phyloP scores from a whole-genome alignment of 1,284 basidiomycete species.

The Trichosporon asahii region DNA sequence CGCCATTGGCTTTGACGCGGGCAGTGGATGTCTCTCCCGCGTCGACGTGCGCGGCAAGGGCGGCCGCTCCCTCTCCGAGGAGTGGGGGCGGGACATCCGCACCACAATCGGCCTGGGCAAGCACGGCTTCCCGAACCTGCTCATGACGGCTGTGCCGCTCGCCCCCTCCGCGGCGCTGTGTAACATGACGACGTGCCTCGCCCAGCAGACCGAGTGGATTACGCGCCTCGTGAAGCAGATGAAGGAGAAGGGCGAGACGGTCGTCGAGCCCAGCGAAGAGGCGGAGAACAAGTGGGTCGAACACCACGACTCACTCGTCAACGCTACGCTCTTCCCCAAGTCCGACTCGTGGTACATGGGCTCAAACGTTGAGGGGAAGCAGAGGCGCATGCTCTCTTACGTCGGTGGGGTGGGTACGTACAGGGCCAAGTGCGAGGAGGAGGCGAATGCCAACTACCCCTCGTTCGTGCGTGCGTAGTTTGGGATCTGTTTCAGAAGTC shows the following conservation, averaged over 20 bases:
- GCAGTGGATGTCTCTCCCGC: slow-evolving; percentile 14
- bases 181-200: slow-evolving; percentile 23
- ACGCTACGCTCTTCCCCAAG: slow-evolving; percentile 16
- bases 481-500: neutral
- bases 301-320: slow-evolving; percentile 18
- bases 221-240: slow-evolving; percentile 4
- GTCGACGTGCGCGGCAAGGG: slow-evolving; percentile 18
- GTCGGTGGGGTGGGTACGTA: slow-evolving; percentile 21
- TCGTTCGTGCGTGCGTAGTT: slow-evolving; percentile 16
- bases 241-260: slow-evolving; percentile 10
- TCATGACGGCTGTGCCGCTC: slow-evolving; percentile 17
- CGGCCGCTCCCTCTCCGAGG: slow-evolving; percentile 14
- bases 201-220: slow-evolving; percentile 24
- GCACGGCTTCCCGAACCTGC: slow-evolving; percentile 23
- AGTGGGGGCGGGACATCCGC: slow-evolving; percentile 20
- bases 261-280: slow-evolving; percentile 15
- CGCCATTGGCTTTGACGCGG: slow-evolving; percentile 22
- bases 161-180: slow-evolving; percentile 20
- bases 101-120: slow-evolving; percentile 19
- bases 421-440: slow-evolving; percentile 18
- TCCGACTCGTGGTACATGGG: slow-evolving; percentile 24
- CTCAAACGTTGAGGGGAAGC: slow-evolving; percentile 21
- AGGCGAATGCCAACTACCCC: slow-evolving; percentile 16
- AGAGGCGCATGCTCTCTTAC: slow-evolving; percentile 18
- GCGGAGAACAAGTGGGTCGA: slow-evolving; percentile 20